Base-by-base conservation (phyloP, 2,329 filamentous ascomycete species). In the Cercospora nicotianae region DNA sequence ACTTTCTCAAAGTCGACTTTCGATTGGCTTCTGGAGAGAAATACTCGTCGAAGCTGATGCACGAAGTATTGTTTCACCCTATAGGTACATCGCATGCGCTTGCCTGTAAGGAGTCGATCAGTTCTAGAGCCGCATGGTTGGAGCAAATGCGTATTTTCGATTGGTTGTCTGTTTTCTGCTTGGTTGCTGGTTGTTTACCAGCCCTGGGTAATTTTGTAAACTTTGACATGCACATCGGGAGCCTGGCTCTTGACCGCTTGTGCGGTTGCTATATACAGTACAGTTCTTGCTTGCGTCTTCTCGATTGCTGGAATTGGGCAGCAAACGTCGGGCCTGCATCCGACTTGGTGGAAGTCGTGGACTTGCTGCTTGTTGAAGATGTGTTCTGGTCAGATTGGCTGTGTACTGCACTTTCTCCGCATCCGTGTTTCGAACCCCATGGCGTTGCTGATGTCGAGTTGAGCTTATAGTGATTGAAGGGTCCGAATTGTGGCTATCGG, bases 171-270 rank as follows among this genome's bases (percentile, higher is more conserved):
- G 36, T n/a, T n/a, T 12, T 30, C 48, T 55, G 48, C 48, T 28
- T 55, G 48, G 48, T 28, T 55, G 48, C 48, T 55, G 48, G 48
- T 55, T 55, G 48, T 55, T 55, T 30, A n/a, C 23, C 48, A 55
- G 48, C 20, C 48, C 13, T 26, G 18, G 45, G 16, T 13, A 55
- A 28, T 16, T 3, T 55, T 28, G 48, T 28, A 28, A 8, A 16
- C 23, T 55, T 26, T 30, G 48, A 30, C 23, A 55, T 55, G 48
- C 48, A 26, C 23, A 7, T 55, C 20, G 23, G n/a, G 45, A 48
- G 45, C 45, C 20, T 23, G 45, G 45, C 5, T 48, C 45, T 48
- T 18, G 45, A 23, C 18, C 48, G 48, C 48, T 55, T 26, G 48
- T 55, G 48, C 23, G 48, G 23, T 55, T 55, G 48, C 48, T 55